Evolutionary conservation across 208 protist genomes (phyloP).

Genomic region (Leishmania major): DNA sequence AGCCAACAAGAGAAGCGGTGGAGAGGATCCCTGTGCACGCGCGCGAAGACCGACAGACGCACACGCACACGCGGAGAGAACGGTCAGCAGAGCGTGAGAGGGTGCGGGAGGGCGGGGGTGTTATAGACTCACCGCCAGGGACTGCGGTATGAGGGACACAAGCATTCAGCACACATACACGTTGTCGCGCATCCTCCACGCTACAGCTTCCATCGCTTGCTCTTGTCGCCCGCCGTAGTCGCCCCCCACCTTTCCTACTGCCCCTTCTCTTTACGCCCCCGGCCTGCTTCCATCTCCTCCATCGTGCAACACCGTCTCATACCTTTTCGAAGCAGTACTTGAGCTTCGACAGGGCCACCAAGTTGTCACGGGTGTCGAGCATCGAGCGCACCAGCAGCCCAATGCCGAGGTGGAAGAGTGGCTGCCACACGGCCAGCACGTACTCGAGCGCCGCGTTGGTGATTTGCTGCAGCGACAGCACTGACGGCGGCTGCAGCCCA

Average conservation of each 20-base stretch:
- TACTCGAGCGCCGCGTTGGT: constrained; percentile 43
- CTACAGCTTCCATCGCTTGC: not conserved
- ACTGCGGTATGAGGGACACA: not conserved
- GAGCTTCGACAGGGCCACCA: constrained; percentile 50
- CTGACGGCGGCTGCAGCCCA: constrained; percentile 13
- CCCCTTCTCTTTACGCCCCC: not conserved
- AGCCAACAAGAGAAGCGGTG: not conserved
- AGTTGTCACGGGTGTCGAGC: constrained; percentile 43
- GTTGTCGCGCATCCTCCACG: not conserved
- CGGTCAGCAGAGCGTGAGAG: not conserved
- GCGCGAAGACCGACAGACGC: not conserved
- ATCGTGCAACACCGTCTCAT: constrained; percentile 3
- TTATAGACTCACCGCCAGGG: not conserved
- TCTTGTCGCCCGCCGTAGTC: not conserved
- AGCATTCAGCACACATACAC: not conserved
- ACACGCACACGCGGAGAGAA: not conserved
- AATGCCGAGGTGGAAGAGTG: constrained; percentile 59
- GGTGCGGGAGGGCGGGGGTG: not conserved
- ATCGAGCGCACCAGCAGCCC: constrained; percentile 48
- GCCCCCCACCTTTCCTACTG: too few relatives aligned
- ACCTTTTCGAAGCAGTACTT: constrained; percentile 78
- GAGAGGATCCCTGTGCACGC: not conserved
- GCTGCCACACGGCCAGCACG: constrained; percentile 71
- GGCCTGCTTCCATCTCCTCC: not conserved
- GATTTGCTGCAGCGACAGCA: constrained; percentile 10